Evolutionary conservation across 2,329 filamentous ascomycete species (phyloP).

Genomic region (Coleophoma cylindrospora): DNA sequence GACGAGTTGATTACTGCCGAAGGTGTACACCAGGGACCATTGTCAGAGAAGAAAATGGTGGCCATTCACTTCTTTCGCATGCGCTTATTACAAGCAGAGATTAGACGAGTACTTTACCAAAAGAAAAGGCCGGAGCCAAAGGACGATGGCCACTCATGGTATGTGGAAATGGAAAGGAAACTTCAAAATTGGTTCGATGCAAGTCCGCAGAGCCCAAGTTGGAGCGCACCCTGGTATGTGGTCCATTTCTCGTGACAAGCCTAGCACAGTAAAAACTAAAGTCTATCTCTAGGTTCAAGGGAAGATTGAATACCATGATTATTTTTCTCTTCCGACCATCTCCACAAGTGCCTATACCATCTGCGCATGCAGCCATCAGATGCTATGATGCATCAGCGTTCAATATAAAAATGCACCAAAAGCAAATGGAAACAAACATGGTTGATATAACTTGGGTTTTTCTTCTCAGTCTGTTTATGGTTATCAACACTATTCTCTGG

Average conservation of each 20-base stretch:
- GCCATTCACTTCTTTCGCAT: slow-evolving; percentile 93
- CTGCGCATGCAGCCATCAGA: slow-evolving; percentile 67
- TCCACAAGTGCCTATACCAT: slow-evolving; percentile 85
- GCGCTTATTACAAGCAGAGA: slow-evolving; percentile 82
- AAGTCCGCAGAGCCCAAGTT: slow-evolving; percentile 62
- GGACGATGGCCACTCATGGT: slow-evolving; percentile 84
- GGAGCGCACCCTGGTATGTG: slow-evolving; percentile 74
- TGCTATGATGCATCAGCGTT: slow-evolving; percentile 81
- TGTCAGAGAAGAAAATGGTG: slow-evolving; percentile 78
- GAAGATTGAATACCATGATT: slow-evolving; percentile 80
- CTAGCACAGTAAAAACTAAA: slow-evolving; percentile 1
- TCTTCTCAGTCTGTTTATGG: slow-evolving; percentile 83
- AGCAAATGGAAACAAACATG: slow-evolving; percentile 70
- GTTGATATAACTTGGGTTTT: slow-evolving; percentile 95
- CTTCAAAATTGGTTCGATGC: slow-evolving; percentile 75
- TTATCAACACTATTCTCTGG: slow-evolving; percentile 89
- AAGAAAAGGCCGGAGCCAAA: slow-evolving; percentile 72
- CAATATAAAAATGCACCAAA: slow-evolving; percentile 75
- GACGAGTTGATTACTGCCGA: slow-evolving; percentile 77
- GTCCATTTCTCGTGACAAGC: not conserved
- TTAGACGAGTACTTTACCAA: slow-evolving; percentile 80
- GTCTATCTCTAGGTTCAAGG: slow-evolving; percentile 47
- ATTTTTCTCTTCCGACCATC: slow-evolving; percentile 86
- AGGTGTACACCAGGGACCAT: slow-evolving; percentile 67
- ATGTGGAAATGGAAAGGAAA: slow-evolving; percentile 71